These are phyloP conservation scores for Vitis rupestris DNA, from an alignment of 164 flowering plant species.

Conservation along the genomic window DNA sequence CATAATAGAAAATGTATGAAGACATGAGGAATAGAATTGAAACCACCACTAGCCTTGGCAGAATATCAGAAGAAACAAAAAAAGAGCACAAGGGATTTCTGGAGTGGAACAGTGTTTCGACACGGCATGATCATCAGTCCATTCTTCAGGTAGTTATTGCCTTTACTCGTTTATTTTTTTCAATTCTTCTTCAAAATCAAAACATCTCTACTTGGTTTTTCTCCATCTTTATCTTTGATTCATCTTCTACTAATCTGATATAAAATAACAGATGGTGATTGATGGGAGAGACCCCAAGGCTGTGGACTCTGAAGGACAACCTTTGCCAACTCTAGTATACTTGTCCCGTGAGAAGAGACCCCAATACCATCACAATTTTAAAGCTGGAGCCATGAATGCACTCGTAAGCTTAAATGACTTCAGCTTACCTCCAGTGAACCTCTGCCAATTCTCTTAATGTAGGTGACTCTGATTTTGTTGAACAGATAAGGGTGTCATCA, in stretches of 20 bases:
- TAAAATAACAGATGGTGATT: conserved; percentile 18
- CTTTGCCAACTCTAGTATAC: conserved; percentile 25
- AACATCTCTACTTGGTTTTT: too few species aligned
- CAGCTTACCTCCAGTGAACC: neutral
- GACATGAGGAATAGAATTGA: conserved; percentile 34
- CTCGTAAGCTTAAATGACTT: conserved; percentile 21
- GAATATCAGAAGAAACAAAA: conserved; percentile 21
- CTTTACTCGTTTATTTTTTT: too few species aligned
- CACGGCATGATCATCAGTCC: conserved; percentile 25
- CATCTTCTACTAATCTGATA: neutral
- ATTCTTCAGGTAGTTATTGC: conserved; percentile 29
- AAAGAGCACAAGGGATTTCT: conserved; percentile 32
- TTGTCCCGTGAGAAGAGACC: conserved; percentile 21
- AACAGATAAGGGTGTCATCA: too few species aligned
- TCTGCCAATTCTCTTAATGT: too few species aligned
- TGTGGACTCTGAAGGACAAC: conserved; percentile 22
- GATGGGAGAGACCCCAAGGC: conserved; percentile 24
- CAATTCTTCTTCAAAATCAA: too few species aligned
- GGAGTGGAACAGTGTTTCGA: conserved; percentile 23
- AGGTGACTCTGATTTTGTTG: too few species aligned
- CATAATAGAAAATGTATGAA: conserved; percentile 25
- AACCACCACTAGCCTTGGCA: conserved; percentile 14
- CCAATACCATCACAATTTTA: conserved; percentile 26
- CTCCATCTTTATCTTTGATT: too few species aligned
- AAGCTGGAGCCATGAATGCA: conserved; percentile 39